phyloP scores from a whole-genome alignment of 1,284 basidiomycete species.

The Pyrrhoderma lamaoense region DNA sequence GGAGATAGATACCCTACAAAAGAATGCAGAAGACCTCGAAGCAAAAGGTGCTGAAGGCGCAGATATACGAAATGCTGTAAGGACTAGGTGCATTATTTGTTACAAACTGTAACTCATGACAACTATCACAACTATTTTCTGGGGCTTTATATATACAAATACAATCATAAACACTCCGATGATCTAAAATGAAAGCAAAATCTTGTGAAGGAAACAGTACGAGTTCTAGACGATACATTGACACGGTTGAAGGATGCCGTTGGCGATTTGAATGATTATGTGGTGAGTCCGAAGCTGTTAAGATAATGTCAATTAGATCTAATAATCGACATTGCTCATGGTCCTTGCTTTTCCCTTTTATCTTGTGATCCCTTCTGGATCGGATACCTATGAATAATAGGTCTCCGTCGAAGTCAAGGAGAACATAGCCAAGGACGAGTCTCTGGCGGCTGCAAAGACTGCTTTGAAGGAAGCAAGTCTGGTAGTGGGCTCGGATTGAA shows the following conservation, averaged over 20 bases:
- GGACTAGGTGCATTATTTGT: too few species aligned
- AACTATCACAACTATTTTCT: too few species aligned
- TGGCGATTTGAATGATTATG: constrained; percentile 57
- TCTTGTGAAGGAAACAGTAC: constrained; percentile 71
- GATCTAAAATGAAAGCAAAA: constrained; percentile 40
- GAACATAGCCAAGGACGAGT: constrained; percentile 35
- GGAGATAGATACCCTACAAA: constrained; percentile 56
- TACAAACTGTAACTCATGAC: too few species aligned
- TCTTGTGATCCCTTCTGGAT: not conserved
- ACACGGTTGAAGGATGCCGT: constrained; percentile 53
- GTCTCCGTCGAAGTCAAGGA: constrained; percentile 5
- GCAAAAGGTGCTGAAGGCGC: constrained; percentile 66
- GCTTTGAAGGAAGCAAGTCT: constrained; percentile 40
- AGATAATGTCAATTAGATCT: not conserved
- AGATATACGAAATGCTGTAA: constrained; percentile 75
- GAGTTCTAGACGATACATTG: constrained; percentile 70
- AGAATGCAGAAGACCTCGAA: constrained; percentile 56
- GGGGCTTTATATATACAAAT: not conserved
- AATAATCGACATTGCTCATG: constrained; percentile 3
- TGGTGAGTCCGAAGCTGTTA: constrained; percentile 44
- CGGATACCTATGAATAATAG: not conserved
- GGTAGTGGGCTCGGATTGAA: not conserved
- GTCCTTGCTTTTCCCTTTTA: constrained; percentile 6
- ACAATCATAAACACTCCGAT: not conserved
- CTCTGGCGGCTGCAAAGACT: constrained; percentile 52